A percentile compares a stretch with the other conserved stretches of the same genome.
These are phyloP conservation scores for Astragalus membranaceus DNA, from an alignment of 306 rosid genomes.

Conservation along the genomic window DNA sequence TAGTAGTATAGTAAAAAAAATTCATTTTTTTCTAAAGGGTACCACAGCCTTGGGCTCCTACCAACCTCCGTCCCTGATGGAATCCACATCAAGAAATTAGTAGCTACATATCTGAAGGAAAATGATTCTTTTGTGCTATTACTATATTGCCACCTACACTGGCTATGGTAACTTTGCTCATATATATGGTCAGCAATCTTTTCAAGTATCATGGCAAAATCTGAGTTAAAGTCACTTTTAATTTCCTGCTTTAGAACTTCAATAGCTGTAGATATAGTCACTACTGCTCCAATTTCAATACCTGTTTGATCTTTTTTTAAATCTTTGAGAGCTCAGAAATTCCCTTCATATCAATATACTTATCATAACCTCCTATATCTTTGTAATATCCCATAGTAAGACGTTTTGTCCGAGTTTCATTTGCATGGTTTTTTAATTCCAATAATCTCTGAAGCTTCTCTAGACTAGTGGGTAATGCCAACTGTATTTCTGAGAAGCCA, in stretches of 20 bases:
- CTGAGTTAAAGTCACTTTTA: too few species aligned
- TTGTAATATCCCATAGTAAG: slow-evolving; percentile 81
- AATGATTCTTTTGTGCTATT: slow-evolving; percentile 70
- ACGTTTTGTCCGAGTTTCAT: slow-evolving; percentile 32
- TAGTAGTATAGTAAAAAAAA: too few species aligned
- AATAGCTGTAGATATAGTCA: slow-evolving; percentile 61
- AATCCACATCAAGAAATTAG: slow-evolving; percentile 67
- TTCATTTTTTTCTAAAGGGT: too few species aligned
- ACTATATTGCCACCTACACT: slow-evolving; percentile 87
- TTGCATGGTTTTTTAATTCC: slow-evolving; percentile 1
- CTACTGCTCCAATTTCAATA: slow-evolving; percentile 65
- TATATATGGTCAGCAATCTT: slow-evolving; percentile 62
- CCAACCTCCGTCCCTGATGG: too few species aligned
- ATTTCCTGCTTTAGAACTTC: slow-evolving; percentile 36
- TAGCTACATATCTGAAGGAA: slow-evolving; percentile 91
- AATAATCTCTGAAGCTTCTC: slow-evolving; percentile 46
- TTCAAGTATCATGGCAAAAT: slow-evolving; percentile 35
- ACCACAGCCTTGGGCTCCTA: too few species aligned
- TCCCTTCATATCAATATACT: slow-evolving; percentile 47
- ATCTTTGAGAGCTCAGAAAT: slow-evolving; percentile 52
- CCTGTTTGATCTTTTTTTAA: slow-evolving; percentile 51
- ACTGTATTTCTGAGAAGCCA: slow-evolving; percentile 36
- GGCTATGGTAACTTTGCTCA: slow-evolving; percentile 76
- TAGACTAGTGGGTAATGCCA: slow-evolving; percentile 60
- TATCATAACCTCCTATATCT: slow-evolving; percentile 43